Percentiles rank a stretch among this genome's conserved stretches.
phyloP scores from a whole-genome alignment of 2,329 filamentous ascomycete species.

The Calcarisporium arbuscula region DNA sequence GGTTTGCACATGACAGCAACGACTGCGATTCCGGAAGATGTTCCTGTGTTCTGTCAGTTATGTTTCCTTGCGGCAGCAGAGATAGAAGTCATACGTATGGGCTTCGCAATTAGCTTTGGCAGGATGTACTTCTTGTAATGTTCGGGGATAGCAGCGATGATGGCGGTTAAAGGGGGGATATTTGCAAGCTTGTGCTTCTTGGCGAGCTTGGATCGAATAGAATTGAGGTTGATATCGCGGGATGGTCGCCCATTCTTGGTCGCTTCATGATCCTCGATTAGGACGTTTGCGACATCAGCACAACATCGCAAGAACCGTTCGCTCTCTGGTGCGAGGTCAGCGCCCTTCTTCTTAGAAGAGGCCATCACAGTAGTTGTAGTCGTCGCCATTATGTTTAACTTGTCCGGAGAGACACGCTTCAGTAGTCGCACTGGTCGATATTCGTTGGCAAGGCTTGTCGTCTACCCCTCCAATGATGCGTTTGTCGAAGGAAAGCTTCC shows the following conservation, averaged over 20 bases:
- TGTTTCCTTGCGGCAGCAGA: background rate
- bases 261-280: conserved; percentile 91
- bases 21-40: conserved; percentile 93
- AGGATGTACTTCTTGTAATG: conserved; percentile 99
- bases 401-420: no score
- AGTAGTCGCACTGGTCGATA: no score
- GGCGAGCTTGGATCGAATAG: conserved; percentile 75
- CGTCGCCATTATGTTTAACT: conserved; percentile 36
- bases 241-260: conserved; percentile 66
- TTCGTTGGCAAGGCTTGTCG: no score
- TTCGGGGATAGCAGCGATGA: conserved; percentile 97
- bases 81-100: conserved; percentile 57
- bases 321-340: conserved; percentile 81
- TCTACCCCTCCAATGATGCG: background rate
- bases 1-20: conserved; percentile 99
- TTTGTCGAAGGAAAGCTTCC: no score
- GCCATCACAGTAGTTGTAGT: conserved; percentile 60
- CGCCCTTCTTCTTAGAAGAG: conserved; percentile 64
- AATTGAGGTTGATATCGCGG: conserved; percentile 90
- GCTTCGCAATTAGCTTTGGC: conserved; percentile 93
- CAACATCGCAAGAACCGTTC: conserved; percentile 92
- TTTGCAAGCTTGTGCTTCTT: conserved; percentile 88
- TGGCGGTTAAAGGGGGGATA: conserved; percentile 88
- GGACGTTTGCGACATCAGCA: conserved; percentile 85
- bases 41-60: conserved; percentile 48